phyloP scores from a whole-genome alignment of 2,329 filamentous ascomycete species.

The Tolypocladium tropicale region DNA sequence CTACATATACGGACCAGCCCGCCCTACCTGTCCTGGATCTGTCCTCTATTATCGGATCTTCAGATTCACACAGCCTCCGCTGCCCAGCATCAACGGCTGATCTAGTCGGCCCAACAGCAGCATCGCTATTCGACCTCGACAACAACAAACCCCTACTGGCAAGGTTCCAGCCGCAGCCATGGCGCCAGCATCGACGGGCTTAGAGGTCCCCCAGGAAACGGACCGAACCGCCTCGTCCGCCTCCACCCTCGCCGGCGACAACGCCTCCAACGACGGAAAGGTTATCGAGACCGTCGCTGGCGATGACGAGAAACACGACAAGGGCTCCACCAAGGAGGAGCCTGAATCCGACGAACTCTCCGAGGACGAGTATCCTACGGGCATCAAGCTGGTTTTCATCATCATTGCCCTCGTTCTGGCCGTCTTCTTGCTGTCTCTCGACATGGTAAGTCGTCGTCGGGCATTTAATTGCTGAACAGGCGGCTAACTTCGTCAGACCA shows the following conservation, averaged over 20 bases:
- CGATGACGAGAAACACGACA: conserved; percentile 5
- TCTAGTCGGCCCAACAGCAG: neutral
- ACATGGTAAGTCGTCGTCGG: conserved; percentile 34
- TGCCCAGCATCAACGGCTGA: neutral
- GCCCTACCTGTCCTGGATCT: neutral
- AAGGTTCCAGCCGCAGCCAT: neutral
- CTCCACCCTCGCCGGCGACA: conserved; percentile 18
- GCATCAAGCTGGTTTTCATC: conserved; percentile 29
- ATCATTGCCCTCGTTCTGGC: conserved; percentile 34
- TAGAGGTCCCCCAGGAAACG: conserved; percentile 12
- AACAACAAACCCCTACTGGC: no score
- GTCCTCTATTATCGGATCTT: neutral
- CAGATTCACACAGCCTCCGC: neutral
- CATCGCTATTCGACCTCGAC: neutral
- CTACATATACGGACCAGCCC: neutral
- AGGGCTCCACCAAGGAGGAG: neutral
- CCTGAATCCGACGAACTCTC: conserved; percentile 7
- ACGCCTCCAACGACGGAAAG: conserved; percentile 12
- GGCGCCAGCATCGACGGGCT: conserved; percentile 1
- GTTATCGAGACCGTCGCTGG: conserved; percentile 8
- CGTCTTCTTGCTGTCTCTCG: conserved; percentile 39
- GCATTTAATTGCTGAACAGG: no score
- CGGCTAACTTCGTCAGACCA: conserved; percentile 29
- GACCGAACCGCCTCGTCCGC: conserved; percentile 16
- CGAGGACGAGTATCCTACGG: conserved; percentile 27